Conservation (phyloP, 1,284 basidiomycete genomes). For the Pascua guehoae region DNA sequence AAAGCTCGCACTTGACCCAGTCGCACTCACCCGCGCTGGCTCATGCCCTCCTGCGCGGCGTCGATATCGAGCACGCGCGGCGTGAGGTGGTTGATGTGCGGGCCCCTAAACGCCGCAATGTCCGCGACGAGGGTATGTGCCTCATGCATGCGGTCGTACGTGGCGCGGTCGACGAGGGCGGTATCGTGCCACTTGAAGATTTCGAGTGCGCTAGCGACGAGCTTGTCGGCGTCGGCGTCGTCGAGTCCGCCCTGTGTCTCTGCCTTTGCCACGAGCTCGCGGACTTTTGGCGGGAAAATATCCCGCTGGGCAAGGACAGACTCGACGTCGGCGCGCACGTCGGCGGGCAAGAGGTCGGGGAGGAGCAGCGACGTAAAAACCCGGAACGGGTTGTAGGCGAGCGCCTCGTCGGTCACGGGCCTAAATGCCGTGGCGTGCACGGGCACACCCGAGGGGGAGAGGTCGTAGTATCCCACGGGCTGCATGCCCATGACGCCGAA, state of each 20-base stretch:
- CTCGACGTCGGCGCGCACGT: constrained; percentile 32
- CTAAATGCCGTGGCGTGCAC: constrained; percentile 52
- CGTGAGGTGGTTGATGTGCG: constrained; percentile 53
- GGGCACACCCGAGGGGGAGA: constrained; percentile 46
- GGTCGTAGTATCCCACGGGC: constrained; percentile 51
- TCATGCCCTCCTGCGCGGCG: constrained; percentile 48
- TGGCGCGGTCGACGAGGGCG: constrained; percentile 37
- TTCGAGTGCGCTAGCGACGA: constrained; percentile 45
- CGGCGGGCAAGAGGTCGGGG: constrained; percentile 42
- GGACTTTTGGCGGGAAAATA: constrained; percentile 43
- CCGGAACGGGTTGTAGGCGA: constrained; percentile 49
- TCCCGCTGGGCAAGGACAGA: constrained; percentile 36
- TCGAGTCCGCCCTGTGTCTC: constrained; percentile 36
- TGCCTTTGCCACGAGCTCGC: constrained; percentile 37
- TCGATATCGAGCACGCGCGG: constrained; percentile 51
- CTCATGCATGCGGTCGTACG: constrained; percentile 40
- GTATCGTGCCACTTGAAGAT: constrained; percentile 51
- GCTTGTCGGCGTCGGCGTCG: constrained; percentile 24
- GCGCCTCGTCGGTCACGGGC: constrained; percentile 31
- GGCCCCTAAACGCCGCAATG: constrained; percentile 49
- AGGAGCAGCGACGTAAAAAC: constrained; percentile 50
- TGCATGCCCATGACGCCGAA: constrained; percentile 49
- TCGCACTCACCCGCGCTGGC: constrained; percentile 18
- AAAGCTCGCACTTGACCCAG: too few species aligned
- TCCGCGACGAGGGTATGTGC: constrained; percentile 49